Base-by-base conservation (phyloP, 148 eudicot species). In the Simmondsia chinensis region DNA sequence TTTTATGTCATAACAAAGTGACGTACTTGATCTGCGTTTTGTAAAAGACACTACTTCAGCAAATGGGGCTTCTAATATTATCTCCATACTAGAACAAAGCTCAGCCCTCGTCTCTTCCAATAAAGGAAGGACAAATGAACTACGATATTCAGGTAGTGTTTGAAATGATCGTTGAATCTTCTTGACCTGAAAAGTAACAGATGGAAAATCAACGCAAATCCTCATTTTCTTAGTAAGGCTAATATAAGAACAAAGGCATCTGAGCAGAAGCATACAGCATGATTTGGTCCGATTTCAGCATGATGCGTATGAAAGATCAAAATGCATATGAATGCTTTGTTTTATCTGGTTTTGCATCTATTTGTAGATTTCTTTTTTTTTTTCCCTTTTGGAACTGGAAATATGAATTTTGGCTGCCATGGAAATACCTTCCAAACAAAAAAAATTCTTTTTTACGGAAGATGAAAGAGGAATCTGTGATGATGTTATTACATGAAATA, bases 101-200 rank as follows among this genome's bases (percentile, higher is more conserved):
- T 44, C 70, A 2, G 72, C 69, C 29, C 70, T 53, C 14, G 72
- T 63, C 63, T 78, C 85, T 46, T 78, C 77, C 26, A 78, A 33
- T 32, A 78, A 46, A 34, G 80, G 80, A 47, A 2, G 68, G 33
- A 57, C 65, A 41, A 33, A 78, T 6, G 77, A 67, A 25, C 61
- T 47, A 32, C 64, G 49, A 43, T 74, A 78, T 1, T 64, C 57
- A 27, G 52, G 43, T 24, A 39, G 56, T 0, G 70, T 48, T 23
- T 57, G 33, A 42, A 74, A 74, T 9, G 45, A 25, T 1, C 37
- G 57, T 0, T 80, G 80, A 20, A 78, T 71, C 34, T 28, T 19
- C 30, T 70, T 52, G 4, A 78, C 80, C 80, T 78, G 52, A 18
- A 44, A 53, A 25, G 9, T 2, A 42, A 21, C 24, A 8, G 60